Evolutionary conservation across 306 rosid species (phyloP).

Genomic region (Hippophae rhamnoides): DNA sequence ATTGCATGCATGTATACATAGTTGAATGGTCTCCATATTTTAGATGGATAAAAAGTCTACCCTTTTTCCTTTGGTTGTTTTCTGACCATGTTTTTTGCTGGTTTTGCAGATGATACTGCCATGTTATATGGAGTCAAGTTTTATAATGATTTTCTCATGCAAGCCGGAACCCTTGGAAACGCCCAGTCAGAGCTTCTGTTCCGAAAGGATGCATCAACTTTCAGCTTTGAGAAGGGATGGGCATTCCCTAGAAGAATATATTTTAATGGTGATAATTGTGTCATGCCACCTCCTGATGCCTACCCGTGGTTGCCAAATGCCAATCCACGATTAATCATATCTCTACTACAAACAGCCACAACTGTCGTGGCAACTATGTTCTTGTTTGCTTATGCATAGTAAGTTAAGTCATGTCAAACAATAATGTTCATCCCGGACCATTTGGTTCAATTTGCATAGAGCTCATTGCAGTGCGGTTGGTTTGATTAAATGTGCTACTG

Average conservation of each 20-base stretch:
- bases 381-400: constrained; percentile 33
- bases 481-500: constrained; percentile 16
- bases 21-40: not conserved
- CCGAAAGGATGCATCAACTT: constrained; percentile 66
- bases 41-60: not conserved
- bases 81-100: constrained; percentile 8
- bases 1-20: constrained; percentile 1
- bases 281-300: constrained; percentile 93
- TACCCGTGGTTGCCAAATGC: constrained; percentile 92
- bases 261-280: constrained; percentile 77
- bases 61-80: not conserved
- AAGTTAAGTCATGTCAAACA: constrained; percentile 6
- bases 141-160: constrained; percentile 73
- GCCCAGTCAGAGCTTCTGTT: constrained; percentile 91
- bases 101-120: constrained; percentile 81
- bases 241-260: constrained; percentile 94
- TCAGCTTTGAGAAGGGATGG: constrained; percentile 95
- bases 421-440: constrained; percentile 9
- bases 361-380: constrained; percentile 43
- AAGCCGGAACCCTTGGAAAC: constrained; percentile 80
- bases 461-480: constrained; percentile 19
- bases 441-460: constrained; percentile 8
- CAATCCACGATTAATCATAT: constrained; percentile 31
- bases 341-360: constrained; percentile 28
- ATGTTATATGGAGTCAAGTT: constrained; percentile 91